A percentile compares a stretch with the other conserved stretches of the same genome.
These are phyloP conservation scores for Oidiodendron maius DNA, from an alignment of 495 filamentous ascomycete genomes.

Conservation along the genomic window DNA sequence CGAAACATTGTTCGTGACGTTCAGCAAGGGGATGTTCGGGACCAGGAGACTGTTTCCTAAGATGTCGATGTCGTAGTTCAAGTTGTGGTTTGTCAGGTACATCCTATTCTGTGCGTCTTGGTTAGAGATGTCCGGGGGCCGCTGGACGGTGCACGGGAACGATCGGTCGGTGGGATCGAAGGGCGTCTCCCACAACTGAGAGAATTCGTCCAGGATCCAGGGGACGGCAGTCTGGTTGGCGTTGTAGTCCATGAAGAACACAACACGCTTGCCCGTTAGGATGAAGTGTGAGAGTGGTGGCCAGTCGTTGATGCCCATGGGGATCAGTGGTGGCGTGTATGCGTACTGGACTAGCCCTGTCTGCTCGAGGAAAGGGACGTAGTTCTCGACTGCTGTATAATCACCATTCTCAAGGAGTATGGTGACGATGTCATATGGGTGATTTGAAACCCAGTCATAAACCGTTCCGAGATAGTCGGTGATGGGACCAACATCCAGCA, in stretches of 20 bases:
- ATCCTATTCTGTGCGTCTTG: constrained; percentile 41
- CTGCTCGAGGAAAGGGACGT: constrained; percentile 40
- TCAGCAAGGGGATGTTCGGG: constrained; percentile 64
- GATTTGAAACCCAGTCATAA: constrained; percentile 60
- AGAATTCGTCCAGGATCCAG: constrained; percentile 71
- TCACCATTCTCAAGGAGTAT: constrained; percentile 78
- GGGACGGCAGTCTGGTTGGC: constrained; percentile 75
- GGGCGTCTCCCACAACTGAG: constrained; percentile 69
- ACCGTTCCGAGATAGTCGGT: constrained; percentile 68
- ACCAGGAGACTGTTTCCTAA: constrained; percentile 49
- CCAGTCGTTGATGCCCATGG: constrained; percentile 73
- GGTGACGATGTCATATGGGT: constrained; percentile 89
- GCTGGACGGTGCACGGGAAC: constrained; percentile 65
- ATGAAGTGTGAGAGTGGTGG: constrained; percentile 80
- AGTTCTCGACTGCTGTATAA: constrained; percentile 25
- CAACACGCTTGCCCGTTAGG: constrained; percentile 47
- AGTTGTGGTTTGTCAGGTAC: constrained; percentile 90
- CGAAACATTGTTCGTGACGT: constrained; percentile 62
- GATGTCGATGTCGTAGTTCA: constrained; percentile 69
- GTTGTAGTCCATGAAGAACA: constrained; percentile 68
- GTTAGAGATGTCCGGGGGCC: constrained; percentile 55
- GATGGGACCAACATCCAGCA: constrained; percentile 76
- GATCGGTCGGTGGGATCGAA: constrained; percentile 60
- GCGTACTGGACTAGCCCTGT: constrained; percentile 65
- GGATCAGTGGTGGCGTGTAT: constrained; percentile 63